Conservation (phyloP, 192 early-diverging fungal species). For the Chytriomyces confervae region DNA sequence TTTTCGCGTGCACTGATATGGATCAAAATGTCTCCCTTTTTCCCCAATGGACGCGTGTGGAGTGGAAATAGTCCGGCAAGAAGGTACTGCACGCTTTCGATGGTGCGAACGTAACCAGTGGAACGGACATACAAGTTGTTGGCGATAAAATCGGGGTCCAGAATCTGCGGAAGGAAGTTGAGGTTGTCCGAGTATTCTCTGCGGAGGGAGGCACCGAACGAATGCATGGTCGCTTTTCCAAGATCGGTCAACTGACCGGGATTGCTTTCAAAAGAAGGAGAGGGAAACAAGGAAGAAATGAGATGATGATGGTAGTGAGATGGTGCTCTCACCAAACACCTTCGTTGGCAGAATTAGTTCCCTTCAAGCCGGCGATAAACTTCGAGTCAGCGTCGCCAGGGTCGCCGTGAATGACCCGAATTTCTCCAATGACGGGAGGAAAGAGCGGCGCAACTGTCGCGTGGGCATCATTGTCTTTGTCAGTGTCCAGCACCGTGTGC, state of each 20-base stretch:
- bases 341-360: neutral
- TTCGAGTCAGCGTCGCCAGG: neutral
- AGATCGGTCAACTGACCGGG: constrained; percentile 27
- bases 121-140: constrained; percentile 53
- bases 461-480: neutral
- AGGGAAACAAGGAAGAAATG: neutral
- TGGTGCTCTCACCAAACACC: constrained; percentile 3
- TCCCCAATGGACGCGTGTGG: constrained; percentile 19
- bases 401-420: constrained; percentile 16
- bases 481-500: neutral
- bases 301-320: neutral
- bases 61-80: constrained; percentile 66
- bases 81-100: constrained; percentile 71
- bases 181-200: constrained; percentile 1
- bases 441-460: constrained; percentile 10
- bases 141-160: constrained; percentile 2
- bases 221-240: constrained; percentile 17
- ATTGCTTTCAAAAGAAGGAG: neutral
- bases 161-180: constrained; percentile 3
- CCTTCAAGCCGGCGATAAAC: neutral
- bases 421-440: constrained; percentile 13
- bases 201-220: constrained; percentile 11
- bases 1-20: constrained; percentile 3
- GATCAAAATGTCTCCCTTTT: constrained; percentile 8
- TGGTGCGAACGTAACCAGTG: constrained; percentile 65